These are phyloP conservation scores for Clarkia xantiana DNA, from an alignment of 345 rosid genomes.

Conservation along the genomic window DNA sequence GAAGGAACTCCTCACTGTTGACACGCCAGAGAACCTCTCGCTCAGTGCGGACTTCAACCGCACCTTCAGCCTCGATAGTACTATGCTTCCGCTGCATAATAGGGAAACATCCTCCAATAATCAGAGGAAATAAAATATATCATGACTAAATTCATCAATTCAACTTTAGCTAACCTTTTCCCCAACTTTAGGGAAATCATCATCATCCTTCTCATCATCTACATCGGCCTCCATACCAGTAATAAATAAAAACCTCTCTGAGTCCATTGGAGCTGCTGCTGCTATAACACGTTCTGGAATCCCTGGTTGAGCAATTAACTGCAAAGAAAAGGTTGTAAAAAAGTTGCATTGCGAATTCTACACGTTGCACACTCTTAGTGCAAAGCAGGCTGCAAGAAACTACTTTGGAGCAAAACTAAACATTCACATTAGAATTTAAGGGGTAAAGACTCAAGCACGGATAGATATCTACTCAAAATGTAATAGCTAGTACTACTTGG, in stretches of 20 bases:
- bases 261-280: conserved; percentile 57
- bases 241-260: conserved; percentile 42
- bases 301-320: conserved; percentile 32
- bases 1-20: conserved; percentile 67
- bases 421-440: too few species aligned
- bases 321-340: conserved; percentile 3
- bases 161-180: conserved; percentile 42
- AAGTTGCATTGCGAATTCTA: too few species aligned
- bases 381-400: too few species aligned
- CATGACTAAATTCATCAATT: conserved; percentile 7
- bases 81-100: conserved; percentile 44
- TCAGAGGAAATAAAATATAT: conserved; percentile 9
- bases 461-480: too few species aligned
- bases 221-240: conserved; percentile 16
- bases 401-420: too few species aligned
- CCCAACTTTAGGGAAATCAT: conserved; percentile 19
- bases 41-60: conserved; percentile 12
- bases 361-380: too few species aligned
- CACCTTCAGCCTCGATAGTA: conserved; percentile 23
- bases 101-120: conserved; percentile 3
- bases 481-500: too few species aligned
- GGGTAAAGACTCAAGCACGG: too few species aligned
- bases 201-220: conserved; percentile 17
- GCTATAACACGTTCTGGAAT: conserved; percentile 52
- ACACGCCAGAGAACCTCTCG: conserved; percentile 62